Evolutionary conservation across 179 eudicot species (phyloP).

Genomic region (Corrigiola litoralis): DNA sequence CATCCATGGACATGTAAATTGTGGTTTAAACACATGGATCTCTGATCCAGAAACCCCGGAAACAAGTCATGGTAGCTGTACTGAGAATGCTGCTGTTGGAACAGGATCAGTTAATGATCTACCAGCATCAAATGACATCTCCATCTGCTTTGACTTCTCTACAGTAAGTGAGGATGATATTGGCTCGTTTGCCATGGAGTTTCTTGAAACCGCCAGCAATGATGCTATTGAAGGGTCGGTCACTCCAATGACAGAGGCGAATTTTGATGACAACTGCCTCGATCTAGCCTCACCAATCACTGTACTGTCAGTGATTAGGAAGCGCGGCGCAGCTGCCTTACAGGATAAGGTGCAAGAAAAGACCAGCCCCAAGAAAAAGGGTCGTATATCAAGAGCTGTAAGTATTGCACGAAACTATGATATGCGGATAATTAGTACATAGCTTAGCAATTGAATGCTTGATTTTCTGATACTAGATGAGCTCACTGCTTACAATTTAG

Average conservation of each 20-base stretch:
- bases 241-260: constrained; percentile 3
- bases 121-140: constrained; percentile 7
- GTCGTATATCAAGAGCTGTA: constrained; percentile 46
- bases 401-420: constrained; percentile 9
- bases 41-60: not conserved
- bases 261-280: not conserved
- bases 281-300: constrained; percentile 16
- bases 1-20: too few species aligned
- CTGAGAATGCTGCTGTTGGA: not conserved
- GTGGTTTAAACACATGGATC: not conserved
- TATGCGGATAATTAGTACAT: too few species aligned
- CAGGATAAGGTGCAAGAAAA: not conserved
- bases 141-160: constrained; percentile 24
- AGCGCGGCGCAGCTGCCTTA: constrained; percentile 4
- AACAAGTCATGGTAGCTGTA: not conserved
- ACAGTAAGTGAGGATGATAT: constrained; percentile 13
- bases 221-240: constrained; percentile 18
- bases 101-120: constrained; percentile 32
- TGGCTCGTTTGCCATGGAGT: constrained; percentile 16
- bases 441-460: not conserved
- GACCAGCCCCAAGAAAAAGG: constrained; percentile 39
- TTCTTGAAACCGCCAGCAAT: constrained; percentile 21
- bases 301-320: constrained; percentile 36
- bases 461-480: not conserved
- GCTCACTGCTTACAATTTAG: not conserved